Evolutionary conservation across 2,329 filamentous ascomycete genomes (phyloP), one percentile per base, ranked within the genome.

Genomic region (Trichoderma afroharzianum): DNA sequence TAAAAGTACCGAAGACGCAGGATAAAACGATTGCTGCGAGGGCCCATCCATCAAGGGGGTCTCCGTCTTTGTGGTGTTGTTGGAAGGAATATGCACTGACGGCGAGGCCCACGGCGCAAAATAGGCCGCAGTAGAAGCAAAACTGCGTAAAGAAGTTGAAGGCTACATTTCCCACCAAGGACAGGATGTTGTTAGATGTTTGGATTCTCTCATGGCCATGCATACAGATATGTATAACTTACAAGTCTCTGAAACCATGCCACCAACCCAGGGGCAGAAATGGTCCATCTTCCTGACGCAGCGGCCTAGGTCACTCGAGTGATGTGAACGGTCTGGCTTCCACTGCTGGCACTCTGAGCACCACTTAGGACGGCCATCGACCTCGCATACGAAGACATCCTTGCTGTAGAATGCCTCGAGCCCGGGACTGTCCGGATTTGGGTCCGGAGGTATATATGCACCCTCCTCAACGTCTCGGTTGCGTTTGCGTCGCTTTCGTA

Each of bases 71-170:
- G 24, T 82, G 80, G 66, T 89, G 83, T 68, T 90, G 85, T 3
- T 84, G 86, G 4, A 94, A 80, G 72, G 90, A 91, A 68, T 91
- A 88, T 3, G 89, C 90, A 72, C 90, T 83, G 0, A 91, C 85
- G 26, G 90, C 87, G 63, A 97, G 81, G 11, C 88, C 81, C 72
- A 93, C 87, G 3, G 84, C 80, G 74, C 91, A 94, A 76, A 91
- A 93, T 4, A 93, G 76, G 5, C 88, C 83, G 1, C 90, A 90
- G 79, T 96, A 97, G 57, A 88, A 86, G 18, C 90, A 90, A 78
- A 98, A 97, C 75, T 98, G 96, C 12, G 94, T 84, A 78, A 99
- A 98, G 81, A 93, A 98, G 77, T 98, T 98, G 83, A 95, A 95
- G 3, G 91, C 88, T 89, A 26, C 30, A 18, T 24, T 18, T 18